Base-by-base conservation (phyloP, 345 rosid genomes). In the Citrus hindsii region DNA sequence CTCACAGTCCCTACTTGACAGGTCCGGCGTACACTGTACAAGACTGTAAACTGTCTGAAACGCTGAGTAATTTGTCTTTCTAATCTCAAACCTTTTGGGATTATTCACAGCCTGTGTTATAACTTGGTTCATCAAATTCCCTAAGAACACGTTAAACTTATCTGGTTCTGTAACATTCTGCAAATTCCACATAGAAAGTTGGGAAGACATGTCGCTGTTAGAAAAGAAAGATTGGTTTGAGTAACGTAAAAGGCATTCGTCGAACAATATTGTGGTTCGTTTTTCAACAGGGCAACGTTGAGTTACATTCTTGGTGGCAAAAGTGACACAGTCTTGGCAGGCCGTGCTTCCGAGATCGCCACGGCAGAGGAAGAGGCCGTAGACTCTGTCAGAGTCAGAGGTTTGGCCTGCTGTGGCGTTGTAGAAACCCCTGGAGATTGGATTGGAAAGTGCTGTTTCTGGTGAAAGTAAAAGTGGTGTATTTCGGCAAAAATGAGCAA, bases 11-110 rank as follows among this genome's bases (percentile, higher is more conserved):
- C 10, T 22, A 2, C 4, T 10, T 14, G 60, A 32, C 53, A 90
- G 46, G 78, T 90, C 92, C 8, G 84, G 90, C 2, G 85, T 86
- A 77, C 96, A 92, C 86, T 92, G 89, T 1, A 56, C 84, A 0
- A 92, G 88, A 18, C 73, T 69, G 77, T 81, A 92, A 21, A 92
- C 53, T 1, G 42, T 69, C 46, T 78, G 70, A 18, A 69, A 81
- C 62, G 30, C 79, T 16, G 80, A 65, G 40, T 77, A 71, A 24
- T 77, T 28, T 5, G 27, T 77, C 21, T 77, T 75, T 65, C 35
- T 61, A 1, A 79, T 79, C 0, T 88, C 91, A 32, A 84, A 90
- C 74, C 81, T 87, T 22, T 51, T 83, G 35, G 62, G 40, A 6
- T 80, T 81, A 33, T 13, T 73, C 3, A 76, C 73, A 0, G 84